These are phyloP conservation scores for Colletotrichum tropicicola DNA, from an alignment of 2,329 filamentous ascomycete species.

Conservation along the genomic window DNA sequence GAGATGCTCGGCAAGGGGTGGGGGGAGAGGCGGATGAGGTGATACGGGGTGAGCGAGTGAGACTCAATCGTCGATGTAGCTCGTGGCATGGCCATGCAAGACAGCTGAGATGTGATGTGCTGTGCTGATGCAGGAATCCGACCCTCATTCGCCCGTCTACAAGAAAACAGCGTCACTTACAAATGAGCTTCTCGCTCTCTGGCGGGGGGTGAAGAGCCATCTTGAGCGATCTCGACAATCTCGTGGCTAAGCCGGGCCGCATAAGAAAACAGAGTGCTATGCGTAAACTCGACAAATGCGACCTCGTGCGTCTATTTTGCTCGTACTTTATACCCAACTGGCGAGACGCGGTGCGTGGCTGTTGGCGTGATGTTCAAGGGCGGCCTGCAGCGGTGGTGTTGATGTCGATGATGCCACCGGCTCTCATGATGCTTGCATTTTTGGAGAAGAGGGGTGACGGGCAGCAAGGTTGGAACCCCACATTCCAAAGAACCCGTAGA, in stretches of 20 bases:
- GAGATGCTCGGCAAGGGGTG: background rate
- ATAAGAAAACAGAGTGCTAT: background rate
- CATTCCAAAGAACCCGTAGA: conserved; percentile 20
- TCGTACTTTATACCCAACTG: background rate
- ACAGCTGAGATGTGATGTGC: too few species aligned
- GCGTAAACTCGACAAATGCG: background rate
- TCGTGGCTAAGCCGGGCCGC: conserved; percentile 15
- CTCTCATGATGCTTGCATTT: conserved; percentile 26
- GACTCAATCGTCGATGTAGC: too few species aligned
- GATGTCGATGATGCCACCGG: conserved; percentile 21
- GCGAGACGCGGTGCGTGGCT: background rate
- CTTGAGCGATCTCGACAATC: conserved; percentile 34
- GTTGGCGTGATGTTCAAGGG: conserved; percentile 5
- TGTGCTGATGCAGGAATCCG: conserved; percentile 18
- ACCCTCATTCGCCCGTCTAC: too few species aligned
- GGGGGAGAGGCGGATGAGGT: background rate
- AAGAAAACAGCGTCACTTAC: conserved; percentile 43
- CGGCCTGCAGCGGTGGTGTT: background rate
- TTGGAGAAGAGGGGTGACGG: conserved; percentile 13
- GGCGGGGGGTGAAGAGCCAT: conserved; percentile 56
- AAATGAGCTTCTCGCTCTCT: conserved; percentile 56
- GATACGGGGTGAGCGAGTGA: conserved; percentile 28
- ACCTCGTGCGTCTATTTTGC: background rate
- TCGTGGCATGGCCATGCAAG: too few species aligned
- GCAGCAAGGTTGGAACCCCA: too few species aligned